These are phyloP conservation scores for Pseudohalonectria lignicola DNA, from an alignment of 2,329 filamentous ascomycete genomes.

Conservation along the genomic window DNA sequence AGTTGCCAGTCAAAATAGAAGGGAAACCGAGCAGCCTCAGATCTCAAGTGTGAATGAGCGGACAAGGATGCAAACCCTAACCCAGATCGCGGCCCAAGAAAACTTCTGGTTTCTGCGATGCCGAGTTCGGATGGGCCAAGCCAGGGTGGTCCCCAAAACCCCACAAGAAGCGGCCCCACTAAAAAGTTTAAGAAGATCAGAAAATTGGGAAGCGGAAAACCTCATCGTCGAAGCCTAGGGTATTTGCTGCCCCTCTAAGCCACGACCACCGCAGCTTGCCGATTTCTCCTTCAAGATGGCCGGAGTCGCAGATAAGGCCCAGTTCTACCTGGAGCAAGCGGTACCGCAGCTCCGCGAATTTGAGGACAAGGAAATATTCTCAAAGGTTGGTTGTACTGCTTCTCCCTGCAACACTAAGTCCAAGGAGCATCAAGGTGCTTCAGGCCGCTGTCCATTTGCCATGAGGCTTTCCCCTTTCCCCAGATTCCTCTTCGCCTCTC, in stretches of 20 bases:
- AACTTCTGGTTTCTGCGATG: too few species aligned
- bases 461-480: too few species aligned
- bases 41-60: too few species aligned
- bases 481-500: slow-evolving; percentile 1
- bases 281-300: slow-evolving; percentile 44
- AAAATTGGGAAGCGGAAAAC: neutral
- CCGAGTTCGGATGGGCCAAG: too few species aligned
- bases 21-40: too few species aligned
- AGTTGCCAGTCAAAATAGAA: too few species aligned
- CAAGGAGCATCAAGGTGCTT: too few species aligned
- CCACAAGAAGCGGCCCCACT: slow-evolving; percentile 3
- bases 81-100: too few species aligned
- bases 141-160: too few species aligned
- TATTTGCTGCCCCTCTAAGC: neutral
- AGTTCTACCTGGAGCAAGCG: slow-evolving; percentile 86
- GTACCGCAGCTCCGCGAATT: slow-evolving; percentile 89
- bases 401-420: too few species aligned
- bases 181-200: slow-evolving; percentile 5
- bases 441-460: too few species aligned
- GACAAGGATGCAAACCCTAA: too few species aligned
- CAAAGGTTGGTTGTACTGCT: slow-evolving; percentile 49
- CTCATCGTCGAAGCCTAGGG: neutral
- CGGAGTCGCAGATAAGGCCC: slow-evolving; percentile 81
- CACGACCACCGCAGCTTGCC: neutral
- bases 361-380: slow-evolving; percentile 85